Evolutionary conservation across 768 basidiomycete species (phyloP).

Genomic region (Leucocoprinus leucothites): DNA sequence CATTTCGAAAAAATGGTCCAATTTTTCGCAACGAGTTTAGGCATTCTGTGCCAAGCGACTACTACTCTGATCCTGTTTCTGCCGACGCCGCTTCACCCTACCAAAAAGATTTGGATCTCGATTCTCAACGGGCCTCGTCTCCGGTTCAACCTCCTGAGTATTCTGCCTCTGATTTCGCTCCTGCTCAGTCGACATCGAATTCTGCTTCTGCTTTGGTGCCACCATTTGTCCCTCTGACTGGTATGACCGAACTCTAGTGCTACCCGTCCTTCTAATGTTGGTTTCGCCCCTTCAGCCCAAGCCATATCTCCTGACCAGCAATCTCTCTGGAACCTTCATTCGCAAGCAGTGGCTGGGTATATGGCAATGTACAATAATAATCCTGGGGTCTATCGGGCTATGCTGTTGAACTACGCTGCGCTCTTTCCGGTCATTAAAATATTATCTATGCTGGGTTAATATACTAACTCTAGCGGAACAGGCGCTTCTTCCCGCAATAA

Average conservation of each 20-base stretch:
- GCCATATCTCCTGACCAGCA: background rate
- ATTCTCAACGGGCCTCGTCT: background rate
- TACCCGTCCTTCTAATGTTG: background rate
- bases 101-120: background rate
- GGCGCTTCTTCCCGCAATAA: background rate
- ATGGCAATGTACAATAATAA: background rate
- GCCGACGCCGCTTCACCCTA: background rate
- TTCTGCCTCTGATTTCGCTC: background rate
- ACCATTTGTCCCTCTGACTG: background rate
- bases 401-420: slow-evolving; percentile 1
- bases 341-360: background rate
- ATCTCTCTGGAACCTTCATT: background rate
- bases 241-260: slow-evolving; percentile 1
- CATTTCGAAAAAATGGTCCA: background rate
- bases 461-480: background rate
- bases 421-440: slow-evolving; percentile 10
- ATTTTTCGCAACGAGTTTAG: slow-evolving; percentile 10
- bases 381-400: background rate
- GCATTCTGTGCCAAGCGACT: background rate
- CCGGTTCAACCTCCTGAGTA: background rate
- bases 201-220: background rate
- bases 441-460: background rate
- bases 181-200: background rate
- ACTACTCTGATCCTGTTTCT: background rate
- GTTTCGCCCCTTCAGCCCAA: background rate